Evolutionary conservation across 148 eudicot genomes (phyloP).

Genomic region (Chenopodium suecicum): DNA sequence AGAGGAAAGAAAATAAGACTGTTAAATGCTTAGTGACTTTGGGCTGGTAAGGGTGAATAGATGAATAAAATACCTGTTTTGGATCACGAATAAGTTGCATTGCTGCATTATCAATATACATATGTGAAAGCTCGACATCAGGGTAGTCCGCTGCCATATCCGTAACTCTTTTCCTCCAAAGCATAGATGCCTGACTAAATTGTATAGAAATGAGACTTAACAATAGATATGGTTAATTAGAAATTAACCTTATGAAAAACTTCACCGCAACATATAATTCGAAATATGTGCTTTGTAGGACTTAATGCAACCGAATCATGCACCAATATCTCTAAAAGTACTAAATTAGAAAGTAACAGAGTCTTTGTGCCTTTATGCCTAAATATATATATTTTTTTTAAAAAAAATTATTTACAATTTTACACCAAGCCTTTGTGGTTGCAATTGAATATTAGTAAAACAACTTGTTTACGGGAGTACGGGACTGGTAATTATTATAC

Average conservation of each 20-base stretch:
- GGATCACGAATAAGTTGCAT: conserved; percentile 98
- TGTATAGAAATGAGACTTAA: neutral
- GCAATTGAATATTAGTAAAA: neutral
- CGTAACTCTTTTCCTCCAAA: conserved; percentile 85
- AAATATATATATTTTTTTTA: too few relatives aligned
- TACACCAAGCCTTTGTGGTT: neutral
- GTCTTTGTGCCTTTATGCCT: too few relatives aligned
- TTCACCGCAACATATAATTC: neutral
- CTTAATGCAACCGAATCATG: neutral
- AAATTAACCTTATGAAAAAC: neutral
- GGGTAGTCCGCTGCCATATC: conserved; percentile 78
- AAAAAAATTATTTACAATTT: neutral
- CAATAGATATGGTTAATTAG: neutral
- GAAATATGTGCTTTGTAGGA: neutral
- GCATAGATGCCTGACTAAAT: conserved; percentile 83
- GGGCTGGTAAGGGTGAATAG: neutral
- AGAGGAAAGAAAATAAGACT: too few relatives aligned
- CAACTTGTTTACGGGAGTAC: neutral
- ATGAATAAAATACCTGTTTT: conserved; percentile 57
- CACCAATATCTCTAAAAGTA: neutral
- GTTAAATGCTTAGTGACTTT: neutral
- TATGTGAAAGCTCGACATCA: conserved; percentile 94
- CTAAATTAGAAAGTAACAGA: neutral
- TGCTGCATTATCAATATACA: conserved; percentile 98
- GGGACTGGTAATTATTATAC: neutral